Evolutionary conservation across 805 yeast genomes (phyloP), one percentile per base, ranked within the genome.

Genomic region (Limtongia smithiae): DNA sequence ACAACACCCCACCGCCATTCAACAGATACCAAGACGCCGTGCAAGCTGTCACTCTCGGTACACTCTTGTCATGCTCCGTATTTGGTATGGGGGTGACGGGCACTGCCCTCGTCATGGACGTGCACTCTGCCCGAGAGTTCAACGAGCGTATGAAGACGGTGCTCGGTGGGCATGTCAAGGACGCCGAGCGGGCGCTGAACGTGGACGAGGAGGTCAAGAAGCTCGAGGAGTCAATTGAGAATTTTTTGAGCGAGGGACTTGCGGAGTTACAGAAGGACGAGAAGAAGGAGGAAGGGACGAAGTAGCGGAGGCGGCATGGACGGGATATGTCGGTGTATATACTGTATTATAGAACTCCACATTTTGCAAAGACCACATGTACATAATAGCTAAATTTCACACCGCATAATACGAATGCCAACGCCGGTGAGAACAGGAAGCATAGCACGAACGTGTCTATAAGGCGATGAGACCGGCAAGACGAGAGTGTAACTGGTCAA

Each of bases 1-100:
- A 86, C 65, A 86, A 85, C 60, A 76, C 78, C 48, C 89, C 88
- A 2, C 94, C 93, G 8, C 73, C 79, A 12, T 82, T 80, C 60
- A 80, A 83, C 17, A 80, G 82, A 62, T 79, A 83, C 49, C 76
- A 78, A 39, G 94, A 85, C 65, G 93, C 91, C 2, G 76, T 85
- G 30, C 80, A 82, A 33, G 94, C 94, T 0, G 84, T 87, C 3
- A 77, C 83, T 0, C 79, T 84, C 35, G 88, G 91, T 1, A 76
- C 91, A 0, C 69, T 83, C 38, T 68, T 86, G 8, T 84, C 93
- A 1, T 74, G 80, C 0, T 75, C 85, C 1, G 78, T 85, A 0
- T 74, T 81, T 58, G 76, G 84, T 1, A 85, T 85, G 91, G 63
- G 78, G 4, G 71, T 79, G 3, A 77, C 83, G 37, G 95, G 94